phyloP scores from a whole-genome alignment of 2,329 filamentous ascomycete species.

The Blumeria hordei region DNA sequence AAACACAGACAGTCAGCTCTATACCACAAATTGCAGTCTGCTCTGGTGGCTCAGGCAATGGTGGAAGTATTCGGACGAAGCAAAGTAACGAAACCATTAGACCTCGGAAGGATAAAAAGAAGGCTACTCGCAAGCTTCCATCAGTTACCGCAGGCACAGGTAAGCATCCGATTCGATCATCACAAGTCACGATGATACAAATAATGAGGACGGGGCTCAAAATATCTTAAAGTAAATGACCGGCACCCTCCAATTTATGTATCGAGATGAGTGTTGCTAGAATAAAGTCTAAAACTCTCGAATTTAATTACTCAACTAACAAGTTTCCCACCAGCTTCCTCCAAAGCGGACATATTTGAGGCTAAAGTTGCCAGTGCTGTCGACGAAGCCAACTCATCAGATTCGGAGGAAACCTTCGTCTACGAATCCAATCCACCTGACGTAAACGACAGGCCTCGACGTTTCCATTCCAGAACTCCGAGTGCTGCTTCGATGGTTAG shows the following conservation, averaged over 20 bases:
- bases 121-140: conserved; percentile 48
- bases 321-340: conserved; percentile 37
- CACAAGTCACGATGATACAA: too few species aligned
- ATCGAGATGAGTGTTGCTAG: not conserved
- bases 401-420: conserved; percentile 95
- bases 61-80: conserved; percentile 59
- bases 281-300: conserved; percentile 15
- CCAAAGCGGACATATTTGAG: conserved; percentile 95
- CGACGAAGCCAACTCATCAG: conserved; percentile 85
- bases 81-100: conserved; percentile 89
- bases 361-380: conserved; percentile 89
- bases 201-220: too few species aligned
- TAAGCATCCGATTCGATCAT: conserved; percentile 23
- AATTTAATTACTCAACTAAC: conserved; percentile 23
- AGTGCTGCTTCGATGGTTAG: conserved; percentile 71
- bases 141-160: conserved; percentile 46
- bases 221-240: too few species aligned
- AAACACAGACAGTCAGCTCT: conserved; percentile 85
- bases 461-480: conserved; percentile 82
- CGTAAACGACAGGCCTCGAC: conserved; percentile 33
- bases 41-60: conserved; percentile 35
- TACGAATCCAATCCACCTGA: conserved; percentile 93
- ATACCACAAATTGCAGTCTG: conserved; percentile 63
- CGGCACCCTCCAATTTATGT: too few species aligned
- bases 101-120: conserved; percentile 83